A percentile compares a stretch with the other conserved stretches of the same genome.
Conservation (phyloP, 225 moss, liverwort and hornwort genomes). For the Sphagnum tenellum region DNA sequence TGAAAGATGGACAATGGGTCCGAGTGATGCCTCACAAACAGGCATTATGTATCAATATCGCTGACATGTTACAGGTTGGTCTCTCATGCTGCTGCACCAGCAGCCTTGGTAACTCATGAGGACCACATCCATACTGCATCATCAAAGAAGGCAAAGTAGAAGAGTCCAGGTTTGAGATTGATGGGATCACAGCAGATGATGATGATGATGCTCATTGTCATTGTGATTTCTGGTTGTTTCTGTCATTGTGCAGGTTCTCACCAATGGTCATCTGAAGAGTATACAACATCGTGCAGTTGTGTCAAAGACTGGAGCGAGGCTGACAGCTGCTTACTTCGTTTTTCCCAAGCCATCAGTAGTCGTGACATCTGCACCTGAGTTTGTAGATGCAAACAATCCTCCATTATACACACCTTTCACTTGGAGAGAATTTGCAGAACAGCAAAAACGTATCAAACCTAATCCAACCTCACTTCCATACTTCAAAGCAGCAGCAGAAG, state of each 20-base stretch:
- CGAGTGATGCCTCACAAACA: conserved; percentile 13
- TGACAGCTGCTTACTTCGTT: conserved; percentile 31
- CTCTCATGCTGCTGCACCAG: no score
- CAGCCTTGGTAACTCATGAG: no score
- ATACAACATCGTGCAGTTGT: conserved; percentile 26
- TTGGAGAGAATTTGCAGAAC: conserved; percentile 22
- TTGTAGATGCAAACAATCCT: conserved; percentile 13
- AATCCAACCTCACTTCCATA: no score
- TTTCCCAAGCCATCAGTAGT: conserved; percentile 2
- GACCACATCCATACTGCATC: no score
- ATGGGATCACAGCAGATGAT: no score
- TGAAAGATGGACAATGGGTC: conserved; percentile 31
- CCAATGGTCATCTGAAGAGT: conserved; percentile 33
- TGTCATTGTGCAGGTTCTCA: conserved; percentile 18
- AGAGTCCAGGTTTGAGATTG: no score
- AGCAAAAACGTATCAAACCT: background rate
- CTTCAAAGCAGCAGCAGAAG: no score
- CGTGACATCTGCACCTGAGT: conserved; percentile 13
- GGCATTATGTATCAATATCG: conserved; percentile 42
- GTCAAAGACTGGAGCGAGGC: conserved; percentile 10
- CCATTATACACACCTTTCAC: conserved; percentile 29
- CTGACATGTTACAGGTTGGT: conserved; percentile 35
- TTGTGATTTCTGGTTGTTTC: no score
- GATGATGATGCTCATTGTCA: no score
- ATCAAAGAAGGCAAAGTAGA: no score